These are phyloP conservation scores for Eragrostis nindensis DNA, from an alignment of 176 grass and related monocot genomes.

Conservation along the genomic window DNA sequence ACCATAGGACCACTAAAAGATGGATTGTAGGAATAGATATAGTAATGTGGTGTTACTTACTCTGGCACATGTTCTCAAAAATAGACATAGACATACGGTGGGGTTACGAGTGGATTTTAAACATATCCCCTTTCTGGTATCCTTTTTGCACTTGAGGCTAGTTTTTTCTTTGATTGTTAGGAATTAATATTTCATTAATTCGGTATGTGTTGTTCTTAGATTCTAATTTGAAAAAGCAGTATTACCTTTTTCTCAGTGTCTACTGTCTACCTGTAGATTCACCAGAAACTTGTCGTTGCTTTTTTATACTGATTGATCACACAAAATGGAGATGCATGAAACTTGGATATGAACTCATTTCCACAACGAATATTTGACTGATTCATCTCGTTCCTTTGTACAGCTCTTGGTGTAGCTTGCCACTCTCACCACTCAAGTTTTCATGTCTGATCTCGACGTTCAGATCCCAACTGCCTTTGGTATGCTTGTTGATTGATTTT, in stretches of 20 bases:
- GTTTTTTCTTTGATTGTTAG: not conserved
- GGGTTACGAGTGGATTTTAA: not conserved
- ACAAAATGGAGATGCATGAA: too few relatives aligned
- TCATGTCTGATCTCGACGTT: slow-evolving; percentile 99
- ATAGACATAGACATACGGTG: not conserved
- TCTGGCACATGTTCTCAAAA: not conserved
- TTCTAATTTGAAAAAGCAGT: not conserved
- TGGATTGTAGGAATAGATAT: not conserved
- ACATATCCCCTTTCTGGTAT: not conserved
- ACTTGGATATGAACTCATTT: too few relatives aligned
- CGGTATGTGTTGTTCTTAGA: not conserved
- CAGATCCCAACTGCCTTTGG: slow-evolving; percentile 96
- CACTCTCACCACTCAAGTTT: slow-evolving; percentile 70
- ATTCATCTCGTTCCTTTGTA: not conserved
- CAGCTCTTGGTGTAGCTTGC: slow-evolving; percentile 65
- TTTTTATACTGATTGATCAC: not conserved
- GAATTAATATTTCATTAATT: not conserved
- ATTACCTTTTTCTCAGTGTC: not conserved
- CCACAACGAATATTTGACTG: too few relatives aligned
- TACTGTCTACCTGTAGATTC: not conserved
- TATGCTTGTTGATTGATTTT: slow-evolving; percentile 39
- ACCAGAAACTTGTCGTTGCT: not conserved
- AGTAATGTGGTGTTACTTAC: not conserved
- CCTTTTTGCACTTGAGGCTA: not conserved
- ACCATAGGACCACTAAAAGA: not conserved